Evolutionary conservation across 1,139 yeast genomes (phyloP).

Genomic region (Komagataea norvegica): DNA sequence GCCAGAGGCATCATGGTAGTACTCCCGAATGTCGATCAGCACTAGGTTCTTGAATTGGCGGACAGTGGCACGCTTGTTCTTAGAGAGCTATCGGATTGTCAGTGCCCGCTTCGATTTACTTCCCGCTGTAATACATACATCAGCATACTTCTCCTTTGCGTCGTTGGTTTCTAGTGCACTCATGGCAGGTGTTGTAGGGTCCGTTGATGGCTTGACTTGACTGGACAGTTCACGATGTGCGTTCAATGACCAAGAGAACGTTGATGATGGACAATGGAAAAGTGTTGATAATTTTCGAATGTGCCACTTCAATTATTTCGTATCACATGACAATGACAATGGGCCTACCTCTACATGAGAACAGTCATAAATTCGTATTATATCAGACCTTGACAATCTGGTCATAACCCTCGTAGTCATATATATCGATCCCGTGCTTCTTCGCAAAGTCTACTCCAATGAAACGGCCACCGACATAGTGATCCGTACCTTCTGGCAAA

Average conservation of each 20-base stretch:
- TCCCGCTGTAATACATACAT: conserved; percentile 10
- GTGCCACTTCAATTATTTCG: not conserved
- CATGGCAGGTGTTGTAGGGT: no score
- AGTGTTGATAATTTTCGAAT: no score
- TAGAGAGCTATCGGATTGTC: conserved; percentile 42
- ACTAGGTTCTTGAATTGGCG: conserved; percentile 60
- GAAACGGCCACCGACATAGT: conserved; percentile 89
- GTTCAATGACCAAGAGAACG: no score
- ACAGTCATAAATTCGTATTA: not conserved
- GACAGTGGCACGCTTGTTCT: conserved; percentile 67
- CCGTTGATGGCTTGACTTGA: no score
- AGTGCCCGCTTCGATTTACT: conserved; percentile 1
- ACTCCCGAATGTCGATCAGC: conserved; percentile 78
- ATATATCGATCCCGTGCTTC: conserved; percentile 65
- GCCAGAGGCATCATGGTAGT: conserved; percentile 56
- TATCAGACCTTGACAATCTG: conserved; percentile 34
- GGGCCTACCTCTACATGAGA: not conserved
- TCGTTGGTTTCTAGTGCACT: conserved; percentile 8
- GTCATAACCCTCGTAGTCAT: conserved; percentile 48
- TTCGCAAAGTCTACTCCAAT: conserved; percentile 60
- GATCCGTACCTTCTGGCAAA: conserved; percentile 39
- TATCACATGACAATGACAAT: conserved; percentile 1
- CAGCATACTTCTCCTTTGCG: conserved; percentile 14
- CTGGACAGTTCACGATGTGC: no score
- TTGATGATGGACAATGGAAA: no score